phyloP scores from a whole-genome alignment of 805 yeast species.

The Kodamaea leandrae region DNA sequence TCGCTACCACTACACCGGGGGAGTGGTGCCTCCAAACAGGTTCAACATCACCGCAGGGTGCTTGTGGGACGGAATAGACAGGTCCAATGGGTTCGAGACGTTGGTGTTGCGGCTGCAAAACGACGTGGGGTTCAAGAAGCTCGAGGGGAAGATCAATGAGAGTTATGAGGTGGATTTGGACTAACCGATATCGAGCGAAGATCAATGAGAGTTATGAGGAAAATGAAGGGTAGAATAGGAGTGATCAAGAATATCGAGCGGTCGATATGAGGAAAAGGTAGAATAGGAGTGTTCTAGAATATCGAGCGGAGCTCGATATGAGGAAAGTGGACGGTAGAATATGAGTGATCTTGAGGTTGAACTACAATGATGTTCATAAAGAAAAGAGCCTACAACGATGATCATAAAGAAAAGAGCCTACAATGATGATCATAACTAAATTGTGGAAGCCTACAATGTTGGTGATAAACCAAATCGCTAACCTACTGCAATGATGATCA shows the following conservation, averaged over 20 bases:
- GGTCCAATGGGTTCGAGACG: constrained; percentile 84
- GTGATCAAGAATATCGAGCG: too few relatives aligned
- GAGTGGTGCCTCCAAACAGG: constrained; percentile 62
- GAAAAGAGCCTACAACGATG: too few relatives aligned
- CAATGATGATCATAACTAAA: too few relatives aligned
- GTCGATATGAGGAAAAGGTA: background rate
- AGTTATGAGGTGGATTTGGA: constrained; percentile 5
- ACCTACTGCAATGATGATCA: too few relatives aligned
- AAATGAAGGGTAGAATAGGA: background rate
- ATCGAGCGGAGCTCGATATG: too few relatives aligned
- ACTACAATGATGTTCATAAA: too few relatives aligned
- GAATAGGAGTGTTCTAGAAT: too few relatives aligned
- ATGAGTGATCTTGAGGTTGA: too few relatives aligned
- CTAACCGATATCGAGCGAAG: background rate
- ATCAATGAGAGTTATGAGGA: background rate
- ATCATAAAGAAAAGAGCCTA: too few relatives aligned
- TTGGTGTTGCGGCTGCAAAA: constrained; percentile 47
- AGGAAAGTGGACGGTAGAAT: too few relatives aligned
- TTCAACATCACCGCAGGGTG: constrained; percentile 75
- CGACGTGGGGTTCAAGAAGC: constrained; percentile 23
- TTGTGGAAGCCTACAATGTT: too few relatives aligned
- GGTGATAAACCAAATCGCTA: too few relatives aligned
- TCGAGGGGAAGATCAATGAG: constrained; percentile 11
- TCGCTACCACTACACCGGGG: constrained; percentile 37
- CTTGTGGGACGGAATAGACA: constrained; percentile 89